Evolutionary conservation across 768 basidiomycete genomes (phyloP).

Genomic region (Mycena olivaceomarginata): DNA sequence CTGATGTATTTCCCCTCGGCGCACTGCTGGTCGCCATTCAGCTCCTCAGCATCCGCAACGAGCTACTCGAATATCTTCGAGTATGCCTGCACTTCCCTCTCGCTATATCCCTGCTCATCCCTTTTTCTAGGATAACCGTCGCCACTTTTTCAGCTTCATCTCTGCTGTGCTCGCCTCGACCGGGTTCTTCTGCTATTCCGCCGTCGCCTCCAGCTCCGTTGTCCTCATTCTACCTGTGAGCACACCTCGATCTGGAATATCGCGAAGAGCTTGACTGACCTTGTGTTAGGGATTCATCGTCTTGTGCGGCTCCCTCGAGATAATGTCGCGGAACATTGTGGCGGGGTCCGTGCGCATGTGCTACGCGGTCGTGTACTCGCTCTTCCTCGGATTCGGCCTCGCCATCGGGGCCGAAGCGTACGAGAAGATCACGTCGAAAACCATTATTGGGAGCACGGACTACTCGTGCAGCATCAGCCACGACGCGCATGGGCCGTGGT

Average conservation of each 20-base stretch:
- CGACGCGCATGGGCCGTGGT: slow-evolving; percentile 79
- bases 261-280: background rate
- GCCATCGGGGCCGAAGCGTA: slow-evolving; percentile 87
- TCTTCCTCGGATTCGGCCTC: slow-evolving; percentile 88
- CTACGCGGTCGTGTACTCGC: slow-evolving; percentile 87
- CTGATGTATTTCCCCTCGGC: slow-evolving; percentile 86
- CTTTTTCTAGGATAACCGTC: slow-evolving; percentile 79
- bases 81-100: slow-evolving; percentile 54
- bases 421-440: slow-evolving; percentile 68
- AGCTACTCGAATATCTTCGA: slow-evolving; percentile 90
- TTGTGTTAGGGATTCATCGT: slow-evolving; percentile 75
- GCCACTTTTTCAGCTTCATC: slow-evolving; percentile 88
- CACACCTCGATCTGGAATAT: too few species aligned
- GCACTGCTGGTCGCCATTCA: slow-evolving; percentile 85
- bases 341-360: slow-evolving; percentile 90
- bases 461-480: slow-evolving; percentile 78
- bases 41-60: slow-evolving; percentile 81
- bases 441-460: slow-evolving; percentile 72
- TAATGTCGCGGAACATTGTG: slow-evolving; percentile 88
- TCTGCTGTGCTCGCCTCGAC: slow-evolving; percentile 84
- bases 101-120: background rate
- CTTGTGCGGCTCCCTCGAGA: slow-evolving; percentile 83
- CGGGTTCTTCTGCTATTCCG: slow-evolving; percentile 86
- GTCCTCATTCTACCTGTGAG: slow-evolving; percentile 87
- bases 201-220: slow-evolving; percentile 84